Percentiles rank a stretch among this genome's conserved stretches.
phyloP scores from a whole-genome alignment of 164 flowering plant species.

The Chloranthus sessilifolius region DNA sequence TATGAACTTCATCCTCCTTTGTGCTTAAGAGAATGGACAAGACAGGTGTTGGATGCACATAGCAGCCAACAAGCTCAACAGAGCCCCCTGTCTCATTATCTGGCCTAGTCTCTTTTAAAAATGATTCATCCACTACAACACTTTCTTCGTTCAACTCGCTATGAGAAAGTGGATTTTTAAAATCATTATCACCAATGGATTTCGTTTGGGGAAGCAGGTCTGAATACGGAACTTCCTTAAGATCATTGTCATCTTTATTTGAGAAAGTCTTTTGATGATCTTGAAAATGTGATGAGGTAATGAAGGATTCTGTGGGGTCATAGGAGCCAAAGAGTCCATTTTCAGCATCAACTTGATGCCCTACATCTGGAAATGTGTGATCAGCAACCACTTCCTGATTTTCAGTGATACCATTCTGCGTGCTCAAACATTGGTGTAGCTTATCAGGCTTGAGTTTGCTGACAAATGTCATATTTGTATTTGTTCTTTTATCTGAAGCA shows the following conservation, averaged over 20 bases:
- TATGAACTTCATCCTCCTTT: slow-evolving; percentile 32
- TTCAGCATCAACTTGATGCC: slow-evolving; percentile 8
- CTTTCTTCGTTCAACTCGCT: slow-evolving; percentile 2
- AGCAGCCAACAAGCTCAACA: slow-evolving; percentile 60
- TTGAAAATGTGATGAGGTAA: slow-evolving; percentile 10
- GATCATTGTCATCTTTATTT: slow-evolving; percentile 5
- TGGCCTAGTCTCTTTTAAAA: slow-evolving; percentile 11
- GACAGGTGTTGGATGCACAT: slow-evolving; percentile 62
- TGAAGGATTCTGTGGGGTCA: slow-evolving; percentile 9
- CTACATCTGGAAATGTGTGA: slow-evolving; percentile 13
- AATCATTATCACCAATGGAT: slow-evolving; percentile 6
- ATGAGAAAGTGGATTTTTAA: neutral
- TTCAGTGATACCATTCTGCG: slow-evolving; percentile 8
- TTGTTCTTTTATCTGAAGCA: slow-evolving; percentile 13
- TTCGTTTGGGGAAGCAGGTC: slow-evolving; percentile 7
- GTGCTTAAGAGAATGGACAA: slow-evolving; percentile 38
- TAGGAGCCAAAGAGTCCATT: slow-evolving; percentile 14
- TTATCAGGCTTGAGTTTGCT: slow-evolving; percentile 14
- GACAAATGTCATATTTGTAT: slow-evolving; percentile 5
- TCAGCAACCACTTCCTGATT: slow-evolving; percentile 12
- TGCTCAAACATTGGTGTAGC: slow-evolving; percentile 9
- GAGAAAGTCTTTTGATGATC: slow-evolving; percentile 8
- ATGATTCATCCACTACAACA: slow-evolving; percentile 1
- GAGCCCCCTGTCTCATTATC: slow-evolving; percentile 23
- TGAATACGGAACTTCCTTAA: slow-evolving; percentile 14